phyloP scores from a whole-genome alignment of 768 basidiomycete genomes.

The Lactarius hatsudake region DNA sequence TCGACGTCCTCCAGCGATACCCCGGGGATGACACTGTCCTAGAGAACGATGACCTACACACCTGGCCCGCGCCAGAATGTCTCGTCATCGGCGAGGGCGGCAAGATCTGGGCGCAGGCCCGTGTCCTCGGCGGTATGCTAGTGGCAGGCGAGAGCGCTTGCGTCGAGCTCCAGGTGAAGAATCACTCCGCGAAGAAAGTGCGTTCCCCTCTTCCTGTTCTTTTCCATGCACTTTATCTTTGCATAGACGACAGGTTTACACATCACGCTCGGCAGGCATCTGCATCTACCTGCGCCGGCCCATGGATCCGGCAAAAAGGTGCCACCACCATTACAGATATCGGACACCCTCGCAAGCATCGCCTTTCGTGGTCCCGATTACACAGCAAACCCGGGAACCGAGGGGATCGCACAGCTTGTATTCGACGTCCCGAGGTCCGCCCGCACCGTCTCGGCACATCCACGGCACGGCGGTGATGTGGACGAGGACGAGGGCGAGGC shows the following conservation, averaged over 20 bases:
- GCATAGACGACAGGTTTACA: constrained; percentile 65
- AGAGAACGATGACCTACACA: constrained; percentile 36
- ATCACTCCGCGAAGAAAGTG: constrained; percentile 79
- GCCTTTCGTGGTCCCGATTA: constrained; percentile 76
- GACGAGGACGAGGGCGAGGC: constrained; percentile 36
- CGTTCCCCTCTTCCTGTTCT: constrained; percentile 5
- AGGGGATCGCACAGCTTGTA: constrained; percentile 76
- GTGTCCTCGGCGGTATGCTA: constrained; percentile 57
- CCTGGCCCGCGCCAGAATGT: constrained; percentile 47
- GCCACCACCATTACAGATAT: constrained; percentile 56
- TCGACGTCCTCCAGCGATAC: constrained; percentile 59
- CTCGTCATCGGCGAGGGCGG: constrained; percentile 74
- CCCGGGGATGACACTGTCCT: not conserved
- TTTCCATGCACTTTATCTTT: not conserved
- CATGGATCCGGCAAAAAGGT: constrained; percentile 35
- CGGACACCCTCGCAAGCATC: constrained; percentile 65
- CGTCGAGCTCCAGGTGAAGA: constrained; percentile 77
- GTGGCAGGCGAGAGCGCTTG: constrained; percentile 69
- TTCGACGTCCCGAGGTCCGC: constrained; percentile 73
- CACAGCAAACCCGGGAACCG: constrained; percentile 65
- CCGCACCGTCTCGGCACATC: constrained; percentile 61
- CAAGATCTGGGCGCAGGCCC: constrained; percentile 74
- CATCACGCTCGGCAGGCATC: constrained; percentile 55
- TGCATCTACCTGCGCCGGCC: constrained; percentile 47
- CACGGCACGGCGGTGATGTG: constrained; percentile 51